Conservation (phyloP, 2,329 filamentous ascomycete species). For the Claviceps quebecensis region DNA sequence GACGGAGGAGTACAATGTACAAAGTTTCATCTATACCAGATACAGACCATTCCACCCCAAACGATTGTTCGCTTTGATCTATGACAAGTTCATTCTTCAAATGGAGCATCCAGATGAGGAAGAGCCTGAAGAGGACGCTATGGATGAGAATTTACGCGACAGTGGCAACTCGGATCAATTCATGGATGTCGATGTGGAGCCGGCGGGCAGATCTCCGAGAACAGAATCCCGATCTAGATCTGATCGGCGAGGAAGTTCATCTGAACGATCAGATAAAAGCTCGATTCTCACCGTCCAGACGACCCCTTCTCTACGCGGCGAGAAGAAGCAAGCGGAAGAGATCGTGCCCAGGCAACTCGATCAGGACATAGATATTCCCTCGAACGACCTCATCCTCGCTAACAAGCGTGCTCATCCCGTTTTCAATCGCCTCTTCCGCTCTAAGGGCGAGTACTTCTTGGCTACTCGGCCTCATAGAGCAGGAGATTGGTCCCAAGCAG, state of each 20-base stretch:
- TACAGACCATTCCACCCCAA: constrained; percentile 39
- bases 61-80: constrained; percentile 29
- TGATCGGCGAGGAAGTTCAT: constrained; percentile 2
- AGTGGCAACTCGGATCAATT: not conserved
- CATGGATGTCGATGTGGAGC: constrained; percentile 11
- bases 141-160: constrained; percentile 5
- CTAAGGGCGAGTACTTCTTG: constrained; percentile 48
- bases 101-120: constrained; percentile 26
- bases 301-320: constrained; percentile 9
- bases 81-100: constrained; percentile 37
- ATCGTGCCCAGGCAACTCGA: not conserved
- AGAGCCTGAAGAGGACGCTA: constrained; percentile 20
- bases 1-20: constrained; percentile 59
- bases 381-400: constrained; percentile 32
- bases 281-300: constrained; percentile 13
- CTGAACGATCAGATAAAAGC: constrained; percentile 11
- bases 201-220: constrained; percentile 5
- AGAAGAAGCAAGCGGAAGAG: not conserved
- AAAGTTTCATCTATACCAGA: constrained; percentile 55
- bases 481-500: constrained; percentile 50
- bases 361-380: constrained; percentile 15
- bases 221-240: constrained; percentile 1
- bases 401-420: constrained; percentile 41
- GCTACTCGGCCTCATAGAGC: constrained; percentile 40
- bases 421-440: constrained; percentile 43